phyloP scores from a whole-genome alignment of 192 early-diverging fungal genomes.

The Pecoramyces ruminantium region DNA sequence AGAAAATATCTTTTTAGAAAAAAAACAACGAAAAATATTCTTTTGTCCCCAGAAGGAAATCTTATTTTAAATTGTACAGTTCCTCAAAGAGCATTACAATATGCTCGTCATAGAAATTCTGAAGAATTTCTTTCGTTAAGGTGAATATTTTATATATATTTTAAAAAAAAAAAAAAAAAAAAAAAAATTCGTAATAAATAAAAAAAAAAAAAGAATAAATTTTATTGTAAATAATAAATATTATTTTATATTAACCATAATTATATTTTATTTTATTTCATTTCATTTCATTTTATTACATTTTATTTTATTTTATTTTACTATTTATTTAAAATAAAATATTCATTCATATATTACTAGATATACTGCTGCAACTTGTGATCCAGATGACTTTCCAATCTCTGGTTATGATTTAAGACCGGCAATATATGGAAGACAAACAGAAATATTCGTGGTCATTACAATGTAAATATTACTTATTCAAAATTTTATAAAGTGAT shows the following conservation, averaged over 20 bases:
- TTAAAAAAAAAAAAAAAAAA: no score
- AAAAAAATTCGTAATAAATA: no score
- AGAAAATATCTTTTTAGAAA: neutral
- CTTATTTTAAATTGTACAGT: neutral
- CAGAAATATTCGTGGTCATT: slow-evolving; percentile 81
- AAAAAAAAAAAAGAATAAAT: no score
- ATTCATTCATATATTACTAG: no score
- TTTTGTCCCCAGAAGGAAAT: neutral
- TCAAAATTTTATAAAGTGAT: no score
- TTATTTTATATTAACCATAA: no score
- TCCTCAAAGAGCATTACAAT: neutral
- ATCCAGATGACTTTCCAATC: slow-evolving; percentile 63
- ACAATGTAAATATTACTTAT: slow-evolving; percentile 82
- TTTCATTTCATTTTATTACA: no score
- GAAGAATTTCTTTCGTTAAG: neutral
- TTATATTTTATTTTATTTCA: no score
- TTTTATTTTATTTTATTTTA: no score
- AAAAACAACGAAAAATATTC: neutral
- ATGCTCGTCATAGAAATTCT: neutral
- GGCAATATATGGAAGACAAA: slow-evolving; percentile 49
- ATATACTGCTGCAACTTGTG: slow-evolving; percentile 81
- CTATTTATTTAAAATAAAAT: no score
- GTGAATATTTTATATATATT: neutral
- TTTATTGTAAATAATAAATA: no score
- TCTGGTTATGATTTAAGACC: slow-evolving; percentile 65